phyloP scores from a whole-genome alignment of 768 basidiomycete genomes.

The Ephemerocybe angulata region DNA sequence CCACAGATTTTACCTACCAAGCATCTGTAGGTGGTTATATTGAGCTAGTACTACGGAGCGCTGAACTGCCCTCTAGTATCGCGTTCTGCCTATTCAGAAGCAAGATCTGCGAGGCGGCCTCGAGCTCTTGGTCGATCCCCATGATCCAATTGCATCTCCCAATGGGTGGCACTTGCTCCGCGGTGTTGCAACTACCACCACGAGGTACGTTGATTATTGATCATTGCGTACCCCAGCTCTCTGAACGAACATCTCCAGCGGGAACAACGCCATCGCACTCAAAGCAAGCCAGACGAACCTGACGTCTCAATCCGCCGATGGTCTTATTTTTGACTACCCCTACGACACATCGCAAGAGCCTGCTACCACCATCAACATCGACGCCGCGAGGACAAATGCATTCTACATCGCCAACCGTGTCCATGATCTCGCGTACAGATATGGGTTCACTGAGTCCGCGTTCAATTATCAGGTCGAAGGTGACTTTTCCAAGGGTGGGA shows the following conservation, averaged over 20 bases:
- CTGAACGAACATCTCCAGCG: conserved; percentile 4
- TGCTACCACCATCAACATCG: conserved; percentile 36
- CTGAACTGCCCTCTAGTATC: conserved; percentile 27
- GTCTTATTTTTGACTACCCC: conserved; percentile 33
- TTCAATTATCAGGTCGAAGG: conserved; percentile 50
- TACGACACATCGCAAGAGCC: conserved; percentile 29
- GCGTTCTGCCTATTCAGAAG: conserved; percentile 44
- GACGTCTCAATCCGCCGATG: conserved; percentile 33
- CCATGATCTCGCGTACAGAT: conserved; percentile 38
- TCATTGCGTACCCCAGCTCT: not conserved
- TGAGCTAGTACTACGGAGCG: not conserved
- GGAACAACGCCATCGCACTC: conserved; percentile 31
- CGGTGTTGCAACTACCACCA: not conserved
- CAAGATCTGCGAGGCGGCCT: conserved; percentile 48
- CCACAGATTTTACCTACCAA: conserved; percentile 50
- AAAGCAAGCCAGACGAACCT: conserved; percentile 22
- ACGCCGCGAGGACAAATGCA: conserved; percentile 46
- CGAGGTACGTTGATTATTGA: not conserved
- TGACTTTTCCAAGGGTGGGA: conserved; percentile 54
- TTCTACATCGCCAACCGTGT: conserved; percentile 56
- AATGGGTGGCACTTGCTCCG: conserved; percentile 49
- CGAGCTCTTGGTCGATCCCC: conserved; percentile 43
- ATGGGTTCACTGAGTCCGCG: conserved; percentile 50
- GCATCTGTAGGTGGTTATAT: conserved; percentile 28
- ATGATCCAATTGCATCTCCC: conserved; percentile 45